Conservation (phyloP, 2,329 filamentous ascomycete genomes). For the Claviceps purpurea region DNA sequence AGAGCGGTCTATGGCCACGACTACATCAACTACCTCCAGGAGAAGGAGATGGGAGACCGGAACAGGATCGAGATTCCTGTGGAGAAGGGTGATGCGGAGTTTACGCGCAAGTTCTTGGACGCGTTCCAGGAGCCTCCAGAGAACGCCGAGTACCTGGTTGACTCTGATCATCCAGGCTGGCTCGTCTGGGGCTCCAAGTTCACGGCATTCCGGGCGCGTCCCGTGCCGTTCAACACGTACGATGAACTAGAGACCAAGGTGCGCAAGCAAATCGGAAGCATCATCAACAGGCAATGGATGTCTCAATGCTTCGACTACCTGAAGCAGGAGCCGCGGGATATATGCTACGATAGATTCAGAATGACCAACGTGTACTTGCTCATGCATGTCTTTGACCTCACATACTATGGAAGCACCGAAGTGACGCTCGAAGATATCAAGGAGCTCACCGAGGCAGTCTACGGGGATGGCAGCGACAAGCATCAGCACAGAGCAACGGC, state of each 20-base stretch:
- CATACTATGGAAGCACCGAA: constrained; percentile 64
- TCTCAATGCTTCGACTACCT: constrained; percentile 79
- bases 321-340: constrained; percentile 88
- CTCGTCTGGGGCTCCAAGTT: constrained; percentile 87
- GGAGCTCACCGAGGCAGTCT: constrained; percentile 62
- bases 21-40: constrained; percentile 74
- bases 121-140: constrained; percentile 60
- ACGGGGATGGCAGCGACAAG: constrained; percentile 88
- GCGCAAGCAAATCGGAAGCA: constrained; percentile 64
- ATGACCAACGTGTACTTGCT: constrained; percentile 79
- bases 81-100: constrained; percentile 58
- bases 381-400: constrained; percentile 79
- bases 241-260: constrained; percentile 66
- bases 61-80: constrained; percentile 67
- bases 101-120: constrained; percentile 66
- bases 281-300: constrained; percentile 77
- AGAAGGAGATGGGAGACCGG: constrained; percentile 57
- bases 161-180: constrained; percentile 90
- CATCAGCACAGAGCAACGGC: constrained; percentile 93
- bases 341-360: constrained; percentile 70
- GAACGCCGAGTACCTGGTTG: constrained; percentile 70
- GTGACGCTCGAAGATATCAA: constrained; percentile 82
- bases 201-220: constrained; percentile 62
- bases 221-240: constrained; percentile 54
- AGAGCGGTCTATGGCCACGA: constrained; percentile 75